Percentiles rank a stretch among this genome's conserved stretches.
phyloP scores from a whole-genome alignment of 768 basidiomycete species.

The Pulveroboletus sp. region DNA sequence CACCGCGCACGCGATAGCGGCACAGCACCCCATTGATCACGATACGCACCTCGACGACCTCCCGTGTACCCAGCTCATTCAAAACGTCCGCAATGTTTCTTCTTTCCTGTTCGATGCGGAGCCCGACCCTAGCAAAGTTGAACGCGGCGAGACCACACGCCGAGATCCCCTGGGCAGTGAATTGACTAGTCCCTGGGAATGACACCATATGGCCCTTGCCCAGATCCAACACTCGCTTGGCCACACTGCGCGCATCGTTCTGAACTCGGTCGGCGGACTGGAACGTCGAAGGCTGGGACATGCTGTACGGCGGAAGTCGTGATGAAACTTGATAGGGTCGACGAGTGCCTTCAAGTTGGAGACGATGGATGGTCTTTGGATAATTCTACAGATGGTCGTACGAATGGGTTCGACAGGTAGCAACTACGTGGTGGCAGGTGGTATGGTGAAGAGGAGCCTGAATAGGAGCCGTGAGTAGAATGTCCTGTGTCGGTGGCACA shows the following conservation, averaged over 20 bases:
- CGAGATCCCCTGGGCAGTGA: slow-evolving; percentile 41
- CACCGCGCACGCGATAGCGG: not conserved
- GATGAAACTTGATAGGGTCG: no score
- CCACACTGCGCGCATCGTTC: not conserved
- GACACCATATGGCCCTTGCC: slow-evolving; percentile 41
- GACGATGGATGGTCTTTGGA: no score
- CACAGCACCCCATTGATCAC: not conserved
- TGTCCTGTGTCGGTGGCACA: no score
- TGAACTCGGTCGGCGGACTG: not conserved
- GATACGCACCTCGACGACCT: slow-evolving; percentile 25
- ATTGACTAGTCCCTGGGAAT: slow-evolving; percentile 54
- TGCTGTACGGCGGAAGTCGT: not conserved
- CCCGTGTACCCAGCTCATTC: slow-evolving; percentile 20
- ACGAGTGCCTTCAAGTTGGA: no score
- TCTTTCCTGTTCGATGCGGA: slow-evolving; percentile 26
- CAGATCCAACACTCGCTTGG: slow-evolving; percentile 15
- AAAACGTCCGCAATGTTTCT: slow-evolving; percentile 11
- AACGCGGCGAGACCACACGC: slow-evolving; percentile 66
- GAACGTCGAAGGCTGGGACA: not conserved
- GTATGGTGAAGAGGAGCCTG: no score
- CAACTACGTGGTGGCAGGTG: not conserved
- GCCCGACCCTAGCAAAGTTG: slow-evolving; percentile 55
- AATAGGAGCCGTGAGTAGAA: no score
- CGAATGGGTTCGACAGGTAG: not conserved
- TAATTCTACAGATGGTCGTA: no score